Evolutionary conservation across 805 yeast genomes (phyloP), one percentile per base, ranked within the genome.

Genomic region (Metschnikowia orientalis): DNA sequence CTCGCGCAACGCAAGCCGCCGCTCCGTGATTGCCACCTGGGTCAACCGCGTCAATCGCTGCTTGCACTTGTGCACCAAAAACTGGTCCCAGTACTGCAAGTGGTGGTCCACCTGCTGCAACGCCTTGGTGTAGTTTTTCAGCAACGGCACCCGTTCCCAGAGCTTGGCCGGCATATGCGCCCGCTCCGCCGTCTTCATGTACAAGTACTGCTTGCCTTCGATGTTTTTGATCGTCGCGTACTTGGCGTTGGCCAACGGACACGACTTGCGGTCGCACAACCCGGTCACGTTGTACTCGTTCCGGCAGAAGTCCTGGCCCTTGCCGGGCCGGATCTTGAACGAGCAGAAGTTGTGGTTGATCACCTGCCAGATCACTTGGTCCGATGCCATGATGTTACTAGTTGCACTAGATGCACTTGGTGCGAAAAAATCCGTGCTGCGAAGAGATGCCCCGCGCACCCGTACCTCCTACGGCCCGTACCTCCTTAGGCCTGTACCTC

Each of bases 121-220:
- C 1, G 97, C 97, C 56, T 76, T 83, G 33, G 81, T 73, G 58
- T 88, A 92, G 59, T 92, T 89, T 61, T 86, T 88, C 28, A 92
- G 83, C 40, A 92, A 71, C 59, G 81, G 83, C 54, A 92, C 82
- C 51, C 97, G 75, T 63, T 92, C 97, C 99, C 99, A 92, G 57
- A 86, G 67, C 50, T 83, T 82, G 26, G 84, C 77, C 9, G 99
- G 99, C 43, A 88, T 84, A 56, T 92, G 97, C 13, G 95, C 94
- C 63, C 99, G 79, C 66, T 92, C 99, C 1, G 94, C 95, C 1
- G 97, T 92, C 59, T 92, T 92, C 87, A 92, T 92, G 63, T 92
- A 92, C 21, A 86, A 63, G 51, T 85, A 86, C 29, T 87, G 62
- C 54, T 75, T 75, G 5, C 95, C 95, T 45, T 82, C 86, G 18